Evolutionary conservation across 1,284 basidiomycete genomes (phyloP).

Genomic region (Thelephora terrestris): DNA sequence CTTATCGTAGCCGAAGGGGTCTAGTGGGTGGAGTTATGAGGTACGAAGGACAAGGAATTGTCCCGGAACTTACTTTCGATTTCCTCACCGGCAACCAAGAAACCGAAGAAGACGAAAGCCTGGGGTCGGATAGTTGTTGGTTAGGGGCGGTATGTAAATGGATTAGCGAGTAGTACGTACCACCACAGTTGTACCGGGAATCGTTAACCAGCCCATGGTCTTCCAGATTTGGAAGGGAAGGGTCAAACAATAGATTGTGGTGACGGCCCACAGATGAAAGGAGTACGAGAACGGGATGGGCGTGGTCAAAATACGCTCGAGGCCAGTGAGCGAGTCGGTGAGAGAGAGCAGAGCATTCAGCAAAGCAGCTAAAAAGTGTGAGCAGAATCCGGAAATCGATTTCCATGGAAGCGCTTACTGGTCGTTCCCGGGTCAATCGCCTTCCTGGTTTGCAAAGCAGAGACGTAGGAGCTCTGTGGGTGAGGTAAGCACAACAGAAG

Average conservation of each 20-base stretch:
- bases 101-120: conserved; percentile 60
- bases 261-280: conserved; percentile 55
- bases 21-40: conserved; percentile 20
- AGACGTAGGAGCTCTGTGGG: conserved; percentile 52
- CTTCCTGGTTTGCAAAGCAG: conserved; percentile 50
- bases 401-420: conserved; percentile 32
- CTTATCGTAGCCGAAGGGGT: conserved; percentile 59
- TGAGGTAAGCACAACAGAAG: not conserved
- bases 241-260: conserved; percentile 44
- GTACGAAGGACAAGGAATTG: conserved; percentile 6
- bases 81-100: conserved; percentile 59
- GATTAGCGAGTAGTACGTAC: conserved; percentile 13
- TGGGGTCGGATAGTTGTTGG: conserved; percentile 5
- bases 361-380: conserved; percentile 35
- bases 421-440: conserved; percentile 54
- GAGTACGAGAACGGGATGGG: conserved; percentile 76
- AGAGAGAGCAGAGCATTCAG: conserved; percentile 43
- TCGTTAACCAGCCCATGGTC: conserved; percentile 52
- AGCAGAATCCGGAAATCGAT: conserved; percentile 1
- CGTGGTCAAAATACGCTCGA: conserved; percentile 71
- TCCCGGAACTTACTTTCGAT: conserved; percentile 47
- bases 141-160: not conserved
- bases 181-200: conserved; percentile 44
- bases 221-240: conserved; percentile 64
- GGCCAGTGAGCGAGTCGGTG: conserved; percentile 56